phyloP scores from a whole-genome alignment of 371 early-diverging fungal species.

The Cokeromyces recurvatus region DNA sequence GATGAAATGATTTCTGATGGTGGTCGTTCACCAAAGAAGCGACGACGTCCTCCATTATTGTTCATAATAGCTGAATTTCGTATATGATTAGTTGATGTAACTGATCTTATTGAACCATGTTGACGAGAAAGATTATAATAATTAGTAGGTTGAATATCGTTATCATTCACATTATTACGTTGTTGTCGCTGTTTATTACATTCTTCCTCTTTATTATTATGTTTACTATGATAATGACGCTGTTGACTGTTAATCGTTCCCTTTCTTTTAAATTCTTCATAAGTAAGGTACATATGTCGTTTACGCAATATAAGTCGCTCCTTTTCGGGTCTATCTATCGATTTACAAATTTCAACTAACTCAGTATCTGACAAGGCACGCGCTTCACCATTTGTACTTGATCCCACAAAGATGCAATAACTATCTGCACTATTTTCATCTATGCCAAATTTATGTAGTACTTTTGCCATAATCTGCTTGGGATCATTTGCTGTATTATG shows the following conservation, averaged over 20 bases:
- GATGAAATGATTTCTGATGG: constrained; percentile 86
- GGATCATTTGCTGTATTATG: constrained; percentile 54
- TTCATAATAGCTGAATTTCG: constrained; percentile 7
- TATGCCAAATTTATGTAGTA: constrained; percentile 66
- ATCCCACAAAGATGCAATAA: constrained; percentile 61
- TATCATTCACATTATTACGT: no score
- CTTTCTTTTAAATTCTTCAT: constrained; percentile 55
- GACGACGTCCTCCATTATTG: constrained; percentile 6
- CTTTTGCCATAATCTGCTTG: constrained; percentile 53
- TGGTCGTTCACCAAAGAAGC: constrained; percentile 91
- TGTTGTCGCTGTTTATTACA: no score
- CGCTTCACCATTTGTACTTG: constrained; percentile 61
- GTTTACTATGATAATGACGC: constrained; percentile 7
- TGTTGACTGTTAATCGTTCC: constrained; percentile 37
- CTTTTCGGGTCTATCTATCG: constrained; percentile 61
- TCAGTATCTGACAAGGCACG: constrained; percentile 69
- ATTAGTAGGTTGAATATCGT: no score
- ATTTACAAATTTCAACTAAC: constrained; percentile 65
- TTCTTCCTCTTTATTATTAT: background rate
- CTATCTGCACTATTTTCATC: constrained; percentile 51
- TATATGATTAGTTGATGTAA: background rate
- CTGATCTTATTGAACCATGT: background rate
- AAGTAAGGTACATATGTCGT: constrained; percentile 61
- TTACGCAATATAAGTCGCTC: constrained; percentile 77
- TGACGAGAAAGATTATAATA: background rate